Conservation (phyloP, 495 filamentous ascomycete species). For the Aspergillus avenaceus region DNA sequence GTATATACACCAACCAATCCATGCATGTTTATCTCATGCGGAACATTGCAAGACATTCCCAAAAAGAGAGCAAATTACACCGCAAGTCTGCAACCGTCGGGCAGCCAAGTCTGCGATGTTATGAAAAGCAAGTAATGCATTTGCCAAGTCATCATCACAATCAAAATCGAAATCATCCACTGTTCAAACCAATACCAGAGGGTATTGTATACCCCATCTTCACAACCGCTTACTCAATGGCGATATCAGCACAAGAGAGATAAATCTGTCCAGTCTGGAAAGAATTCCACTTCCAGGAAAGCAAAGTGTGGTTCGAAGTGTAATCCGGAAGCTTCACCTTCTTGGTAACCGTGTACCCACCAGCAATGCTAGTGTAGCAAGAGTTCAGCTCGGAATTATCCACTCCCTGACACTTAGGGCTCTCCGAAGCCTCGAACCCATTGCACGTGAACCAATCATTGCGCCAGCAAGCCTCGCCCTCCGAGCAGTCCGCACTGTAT, state of each 20-base stretch:
- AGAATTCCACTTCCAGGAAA: constrained; percentile 54
- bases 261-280: constrained; percentile 55
- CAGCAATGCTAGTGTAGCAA: constrained; percentile 49
- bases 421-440: constrained; percentile 30
- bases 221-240: constrained; percentile 23
- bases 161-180: too few species aligned
- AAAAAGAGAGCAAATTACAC: too few species aligned
- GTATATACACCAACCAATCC: too few species aligned
- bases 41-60: too few species aligned
- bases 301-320: constrained; percentile 44
- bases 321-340: constrained; percentile 48
- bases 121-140: too few species aligned
- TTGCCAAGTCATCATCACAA: too few species aligned
- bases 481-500: constrained; percentile 48
- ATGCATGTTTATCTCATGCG: too few species aligned
- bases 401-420: constrained; percentile 43
- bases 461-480: constrained; percentile 43
- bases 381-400: constrained; percentile 41
- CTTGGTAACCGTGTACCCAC: constrained; percentile 53
- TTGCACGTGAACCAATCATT: constrained; percentile 60
- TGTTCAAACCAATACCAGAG: too few species aligned
- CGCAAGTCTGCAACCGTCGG: too few species aligned
- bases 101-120: too few species aligned
- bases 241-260: constrained; percentile 52
- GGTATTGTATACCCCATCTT: too few species aligned